Evolutionary conservation across 352 stramenopile genomes (phyloP).

Genomic region (Globisporangium iwayamae): DNA sequence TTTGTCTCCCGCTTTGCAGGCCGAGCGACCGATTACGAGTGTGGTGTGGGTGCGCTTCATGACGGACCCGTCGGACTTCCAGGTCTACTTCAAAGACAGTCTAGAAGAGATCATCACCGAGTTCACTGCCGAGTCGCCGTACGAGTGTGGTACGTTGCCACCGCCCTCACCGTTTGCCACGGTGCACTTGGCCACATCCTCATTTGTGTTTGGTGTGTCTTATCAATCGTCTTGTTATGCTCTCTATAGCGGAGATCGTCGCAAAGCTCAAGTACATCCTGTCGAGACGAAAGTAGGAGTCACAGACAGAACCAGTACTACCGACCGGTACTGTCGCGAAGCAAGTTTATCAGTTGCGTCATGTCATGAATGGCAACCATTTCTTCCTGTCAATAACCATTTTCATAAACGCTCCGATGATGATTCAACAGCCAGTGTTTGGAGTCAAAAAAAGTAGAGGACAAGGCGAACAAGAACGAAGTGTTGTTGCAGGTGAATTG

Average conservation of each 20-base stretch:
- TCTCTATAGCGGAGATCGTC: slow-evolving; percentile 73
- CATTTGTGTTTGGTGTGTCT: background rate
- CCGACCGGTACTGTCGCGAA: background rate
- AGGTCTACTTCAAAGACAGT: slow-evolving; percentile 88
- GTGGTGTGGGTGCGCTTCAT: slow-evolving; percentile 87
- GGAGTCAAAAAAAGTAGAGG: background rate
- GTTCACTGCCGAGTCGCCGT: slow-evolving; percentile 86
- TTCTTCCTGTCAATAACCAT: background rate
- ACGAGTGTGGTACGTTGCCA: slow-evolving; percentile 75
- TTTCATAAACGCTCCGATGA: background rate
- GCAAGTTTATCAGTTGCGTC: background rate
- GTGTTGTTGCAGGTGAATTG: slow-evolving; percentile 28
- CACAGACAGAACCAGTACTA: no score
- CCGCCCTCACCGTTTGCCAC: background rate
- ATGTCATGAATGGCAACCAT: background rate
- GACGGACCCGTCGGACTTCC: slow-evolving; percentile 80
- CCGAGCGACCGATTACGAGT: slow-evolving; percentile 81
- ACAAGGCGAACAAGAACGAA: slow-evolving; percentile 3
- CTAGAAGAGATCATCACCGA: slow-evolving; percentile 88
- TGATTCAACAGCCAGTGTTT: no score
- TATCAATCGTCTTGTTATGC: background rate
- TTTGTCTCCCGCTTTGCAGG: slow-evolving; percentile 26
- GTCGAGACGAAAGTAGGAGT: slow-evolving; percentile 62
- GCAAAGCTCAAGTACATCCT: slow-evolving; percentile 90
- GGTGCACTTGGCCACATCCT: background rate